Percentiles rank a stretch among this genome's conserved stretches.
Conservation (phyloP, 2,329 filamentous ascomycete genomes). For the Dactylellina sp. region DNA sequence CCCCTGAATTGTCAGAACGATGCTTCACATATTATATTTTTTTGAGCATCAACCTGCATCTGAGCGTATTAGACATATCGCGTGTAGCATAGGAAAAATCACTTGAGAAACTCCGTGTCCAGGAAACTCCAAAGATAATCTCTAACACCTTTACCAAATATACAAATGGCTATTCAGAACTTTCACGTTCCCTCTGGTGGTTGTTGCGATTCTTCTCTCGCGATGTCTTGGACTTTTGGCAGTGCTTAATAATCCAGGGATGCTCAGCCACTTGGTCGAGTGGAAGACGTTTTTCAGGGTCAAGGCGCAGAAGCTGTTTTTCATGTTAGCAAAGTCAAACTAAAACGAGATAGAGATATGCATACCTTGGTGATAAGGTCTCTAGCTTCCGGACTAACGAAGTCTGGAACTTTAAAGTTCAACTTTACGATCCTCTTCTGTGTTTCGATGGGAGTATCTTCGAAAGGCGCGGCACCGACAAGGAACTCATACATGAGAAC, state of each 20-base stretch:
- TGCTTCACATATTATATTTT: conserved; percentile 24
- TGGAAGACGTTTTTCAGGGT: conserved; percentile 91
- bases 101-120: conserved; percentile 39
- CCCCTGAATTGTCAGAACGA: conserved; percentile 49
- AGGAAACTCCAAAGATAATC: conserved; percentile 29
- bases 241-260: conserved; percentile 98
- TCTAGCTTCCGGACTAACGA: conserved; percentile 87
- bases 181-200: conserved; percentile 36
- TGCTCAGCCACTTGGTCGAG: conserved; percentile 89
- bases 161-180: conserved; percentile 10
- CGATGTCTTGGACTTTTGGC: conserved; percentile 65
- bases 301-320: conserved; percentile 81
- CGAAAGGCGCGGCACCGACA: conserved; percentile 94
- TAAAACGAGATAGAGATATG: neutral
- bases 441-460: conserved; percentile 94
- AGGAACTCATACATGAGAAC: conserved; percentile 97
- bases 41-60: conserved; percentile 44
- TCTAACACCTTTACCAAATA: conserved; percentile 1
- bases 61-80: conserved; percentile 31
- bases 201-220: conserved; percentile 50
- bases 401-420: conserved; percentile 92
- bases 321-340: conserved; percentile 45
- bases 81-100: conserved; percentile 11
- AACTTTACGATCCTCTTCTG: conserved; percentile 86
- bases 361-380: conserved; percentile 91